A percentile compares a stretch with the other conserved stretches of the same genome.
Conservation (phyloP, 2,329 filamentous ascomycete genomes). For the Dissoconium aciculare region DNA sequence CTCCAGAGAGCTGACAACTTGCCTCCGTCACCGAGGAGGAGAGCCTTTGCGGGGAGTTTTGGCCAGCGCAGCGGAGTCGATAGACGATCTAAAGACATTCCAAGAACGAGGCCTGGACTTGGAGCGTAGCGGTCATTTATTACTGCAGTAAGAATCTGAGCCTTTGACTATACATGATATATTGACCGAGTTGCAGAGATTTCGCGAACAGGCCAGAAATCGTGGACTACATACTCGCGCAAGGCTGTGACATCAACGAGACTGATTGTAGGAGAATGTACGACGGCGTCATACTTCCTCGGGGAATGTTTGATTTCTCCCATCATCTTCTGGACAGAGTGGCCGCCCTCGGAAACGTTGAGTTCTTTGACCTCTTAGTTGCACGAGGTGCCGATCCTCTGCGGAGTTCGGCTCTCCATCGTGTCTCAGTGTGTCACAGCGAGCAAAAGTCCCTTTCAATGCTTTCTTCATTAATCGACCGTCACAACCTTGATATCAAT, state of each 20-base stretch:
- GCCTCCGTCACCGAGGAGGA: no score
- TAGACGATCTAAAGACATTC: no score
- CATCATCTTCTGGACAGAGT: constrained; percentile 7
- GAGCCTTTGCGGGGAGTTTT: no score
- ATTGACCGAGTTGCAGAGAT: constrained; percentile 4
- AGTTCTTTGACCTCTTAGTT: constrained; percentile 8
- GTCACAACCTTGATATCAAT: constrained; percentile 8
- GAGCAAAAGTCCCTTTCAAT: constrained; percentile 4
- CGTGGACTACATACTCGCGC: constrained; percentile 10
- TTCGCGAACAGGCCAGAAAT: constrained; percentile 4
- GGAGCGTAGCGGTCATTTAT: no score
- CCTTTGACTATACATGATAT: no score
- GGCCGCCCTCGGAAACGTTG: constrained; percentile 8
- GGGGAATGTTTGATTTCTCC: constrained; percentile 4
- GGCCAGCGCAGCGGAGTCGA: no score
- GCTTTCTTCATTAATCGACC: constrained; percentile 7
- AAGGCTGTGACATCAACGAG: constrained; percentile 8
- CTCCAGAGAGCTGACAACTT: no score
- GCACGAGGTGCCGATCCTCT: constrained; percentile 5
- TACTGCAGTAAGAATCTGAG: no score
- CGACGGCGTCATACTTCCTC: constrained; percentile 2
- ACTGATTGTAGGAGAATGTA: constrained; percentile 4
- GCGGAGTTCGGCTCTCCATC: constrained; percentile 5
- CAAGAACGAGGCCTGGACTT: no score
- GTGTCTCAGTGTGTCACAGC: constrained; percentile 6